Evolutionary conservation across 192 early-diverging fungal genomes (phyloP).

Genomic region (Gamsiella multidivaricata): DNA sequence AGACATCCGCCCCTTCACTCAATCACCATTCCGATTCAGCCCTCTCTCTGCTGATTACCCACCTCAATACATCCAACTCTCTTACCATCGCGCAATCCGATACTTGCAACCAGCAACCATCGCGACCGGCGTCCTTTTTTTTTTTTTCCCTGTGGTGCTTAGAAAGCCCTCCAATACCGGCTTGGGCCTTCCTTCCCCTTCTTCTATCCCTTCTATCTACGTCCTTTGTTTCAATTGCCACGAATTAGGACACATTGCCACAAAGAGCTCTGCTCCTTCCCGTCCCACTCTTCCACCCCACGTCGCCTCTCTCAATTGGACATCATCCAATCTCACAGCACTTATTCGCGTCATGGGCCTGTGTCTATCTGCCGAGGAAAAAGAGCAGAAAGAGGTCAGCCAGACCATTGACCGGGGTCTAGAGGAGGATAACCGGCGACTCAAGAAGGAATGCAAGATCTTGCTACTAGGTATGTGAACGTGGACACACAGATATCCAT

Average conservation of each 20-base stretch:
- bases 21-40: too few species aligned
- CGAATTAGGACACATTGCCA: not conserved
- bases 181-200: not conserved
- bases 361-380: slow-evolving; percentile 74
- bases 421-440: slow-evolving; percentile 67
- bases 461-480: slow-evolving; percentile 71
- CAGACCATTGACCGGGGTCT: slow-evolving; percentile 69
- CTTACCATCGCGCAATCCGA: too few species aligned
- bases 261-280: slow-evolving; percentile 4
- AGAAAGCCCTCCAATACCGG: too few species aligned
- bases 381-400: slow-evolving; percentile 60
- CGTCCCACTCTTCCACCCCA: not conserved
- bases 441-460: slow-evolving; percentile 81
- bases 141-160: too few species aligned
- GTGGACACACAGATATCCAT: too few species aligned
- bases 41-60: too few species aligned
- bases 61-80: too few species aligned
- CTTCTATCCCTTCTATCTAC: not conserved
- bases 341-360: slow-evolving; percentile 72
- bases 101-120: too few species aligned
- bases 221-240: not conserved
- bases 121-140: too few species aligned
- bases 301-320: slow-evolving; percentile 41
- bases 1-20: too few species aligned
- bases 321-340: slow-evolving; percentile 63